Evolutionary conservation across 306 rosid species (phyloP).

Genomic region (Sicyos baderoa): DNA sequence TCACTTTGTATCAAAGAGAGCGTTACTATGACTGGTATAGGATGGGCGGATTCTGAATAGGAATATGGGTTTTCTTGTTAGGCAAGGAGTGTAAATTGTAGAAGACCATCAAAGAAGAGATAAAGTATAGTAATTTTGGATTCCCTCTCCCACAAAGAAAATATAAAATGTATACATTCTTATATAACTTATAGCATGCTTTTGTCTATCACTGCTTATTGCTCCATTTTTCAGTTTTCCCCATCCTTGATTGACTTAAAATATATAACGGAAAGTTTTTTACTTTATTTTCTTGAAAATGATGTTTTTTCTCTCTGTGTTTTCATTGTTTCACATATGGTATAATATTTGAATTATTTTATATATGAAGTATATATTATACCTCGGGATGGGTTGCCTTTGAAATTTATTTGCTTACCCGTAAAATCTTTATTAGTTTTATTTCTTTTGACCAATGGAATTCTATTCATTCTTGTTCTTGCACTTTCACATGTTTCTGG

Average conservation of each 20-base stretch:
- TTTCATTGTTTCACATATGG: neutral
- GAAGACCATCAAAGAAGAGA: neutral
- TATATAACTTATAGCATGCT: neutral
- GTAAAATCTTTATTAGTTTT: neutral
- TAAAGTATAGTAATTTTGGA: neutral
- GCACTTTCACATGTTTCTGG: neutral
- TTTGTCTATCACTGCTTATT: neutral
- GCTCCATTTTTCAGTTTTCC: neutral
- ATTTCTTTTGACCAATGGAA: neutral
- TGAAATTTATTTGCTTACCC: slow-evolving; percentile 2
- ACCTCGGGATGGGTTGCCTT: neutral
- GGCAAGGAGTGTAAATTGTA: neutral
- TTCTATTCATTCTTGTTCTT: neutral
- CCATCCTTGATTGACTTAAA: slow-evolving; percentile 6
- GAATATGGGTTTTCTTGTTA: slow-evolving; percentile 11
- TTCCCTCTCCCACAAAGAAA: neutral
- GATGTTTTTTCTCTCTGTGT: neutral
- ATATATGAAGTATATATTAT: neutral
- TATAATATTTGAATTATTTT: neutral
- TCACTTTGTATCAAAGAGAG: slow-evolving; percentile 9
- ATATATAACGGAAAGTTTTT: neutral
- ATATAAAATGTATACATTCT: slow-evolving; percentile 4
- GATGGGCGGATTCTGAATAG: neutral
- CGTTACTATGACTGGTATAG: slow-evolving; percentile 6
- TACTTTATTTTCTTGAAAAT: slow-evolving; percentile 1